Percentiles rank a stretch among this genome's conserved stretches.
Evolutionary conservation across 108 stramenopile species (phyloP).

Genomic region (Pseudonitzschia pungens): DNA sequence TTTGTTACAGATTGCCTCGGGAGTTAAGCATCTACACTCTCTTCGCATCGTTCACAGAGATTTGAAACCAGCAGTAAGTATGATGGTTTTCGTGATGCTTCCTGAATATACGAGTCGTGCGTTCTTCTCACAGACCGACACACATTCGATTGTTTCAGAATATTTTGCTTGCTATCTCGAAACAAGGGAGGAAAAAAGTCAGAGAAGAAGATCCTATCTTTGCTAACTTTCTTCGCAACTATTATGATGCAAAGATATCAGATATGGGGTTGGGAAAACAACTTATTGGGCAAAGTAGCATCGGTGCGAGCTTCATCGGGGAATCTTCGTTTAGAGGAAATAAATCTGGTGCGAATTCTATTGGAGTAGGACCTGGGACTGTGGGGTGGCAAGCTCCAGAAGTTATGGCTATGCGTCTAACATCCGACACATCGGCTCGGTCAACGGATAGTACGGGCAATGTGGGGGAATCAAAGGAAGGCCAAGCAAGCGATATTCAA

Average conservation of each 20-base stretch:
- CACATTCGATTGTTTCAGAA: slow-evolving; percentile 37
- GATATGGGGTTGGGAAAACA: slow-evolving; percentile 98
- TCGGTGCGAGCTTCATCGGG: slow-evolving; percentile 78
- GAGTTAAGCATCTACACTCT: slow-evolving; percentile 88
- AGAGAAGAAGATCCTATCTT: slow-evolving; percentile 40
- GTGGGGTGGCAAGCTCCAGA: slow-evolving; percentile 98
- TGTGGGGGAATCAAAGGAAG: slow-evolving; percentile 40
- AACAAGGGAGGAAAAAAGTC: slow-evolving; percentile 36
- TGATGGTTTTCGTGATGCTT: background rate
- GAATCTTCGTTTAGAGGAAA: slow-evolving; percentile 55
- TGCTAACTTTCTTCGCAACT: slow-evolving; percentile 52
- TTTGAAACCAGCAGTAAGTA: slow-evolving; percentile 76
- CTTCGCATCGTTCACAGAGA: slow-evolving; percentile 91
- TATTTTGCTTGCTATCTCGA: slow-evolving; percentile 74
- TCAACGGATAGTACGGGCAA: slow-evolving; percentile 30
- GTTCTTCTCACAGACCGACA: background rate
- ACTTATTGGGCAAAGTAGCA: slow-evolving; percentile 85
- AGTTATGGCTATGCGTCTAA: slow-evolving; percentile 79
- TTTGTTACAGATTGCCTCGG: slow-evolving; percentile 83
- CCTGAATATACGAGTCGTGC: background rate
- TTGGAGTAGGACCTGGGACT: slow-evolving; percentile 84
- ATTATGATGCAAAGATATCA: slow-evolving; percentile 89
- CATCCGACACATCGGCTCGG: slow-evolving; percentile 55
- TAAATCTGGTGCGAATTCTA: slow-evolving; percentile 44
- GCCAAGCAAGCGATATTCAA: slow-evolving; percentile 37